phyloP scores from a whole-genome alignment of 2,329 filamentous ascomycete genomes.

The Arthroderma sp. region DNA sequence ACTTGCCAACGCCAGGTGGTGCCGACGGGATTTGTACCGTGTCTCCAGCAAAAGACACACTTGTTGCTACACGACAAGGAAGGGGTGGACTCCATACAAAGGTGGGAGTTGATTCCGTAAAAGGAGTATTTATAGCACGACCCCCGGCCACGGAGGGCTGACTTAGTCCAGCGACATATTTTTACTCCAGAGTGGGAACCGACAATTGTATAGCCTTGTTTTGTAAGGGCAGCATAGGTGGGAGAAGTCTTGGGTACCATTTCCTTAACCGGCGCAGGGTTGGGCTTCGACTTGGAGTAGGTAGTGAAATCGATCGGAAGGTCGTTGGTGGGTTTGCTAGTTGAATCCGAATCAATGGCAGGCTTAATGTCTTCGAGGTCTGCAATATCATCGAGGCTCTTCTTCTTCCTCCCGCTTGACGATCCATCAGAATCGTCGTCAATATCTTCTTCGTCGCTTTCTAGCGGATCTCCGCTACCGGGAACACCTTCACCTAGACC shows the following conservation, averaged over 20 bases:
- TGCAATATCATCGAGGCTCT: slow-evolving; percentile 40
- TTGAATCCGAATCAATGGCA: slow-evolving; percentile 11
- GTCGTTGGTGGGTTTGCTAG: slow-evolving; percentile 7
- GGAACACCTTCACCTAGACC: slow-evolving; percentile 52
- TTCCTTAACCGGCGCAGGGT: slow-evolving; percentile 48
- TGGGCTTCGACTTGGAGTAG: slow-evolving; percentile 31
- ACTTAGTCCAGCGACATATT: slow-evolving; percentile 98
- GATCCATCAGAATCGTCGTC: slow-evolving; percentile 52
- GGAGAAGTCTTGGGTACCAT: slow-evolving; percentile 91
- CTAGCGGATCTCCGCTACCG: slow-evolving; percentile 69
- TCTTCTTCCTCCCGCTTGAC: slow-evolving; percentile 24
- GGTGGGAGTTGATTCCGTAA: slow-evolving; percentile 90
- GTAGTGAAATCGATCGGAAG: slow-evolving; percentile 73
- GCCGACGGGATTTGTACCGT: slow-evolving; percentile 91
- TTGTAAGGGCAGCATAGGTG: slow-evolving; percentile 77
- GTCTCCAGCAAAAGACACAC: slow-evolving; percentile 97
- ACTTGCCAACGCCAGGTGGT: slow-evolving; percentile 96
- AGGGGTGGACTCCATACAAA: slow-evolving; percentile 96
- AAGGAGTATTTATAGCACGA: slow-evolving; percentile 98
- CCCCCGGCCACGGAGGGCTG: slow-evolving; percentile 78
- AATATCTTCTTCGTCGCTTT: slow-evolving; percentile 66
- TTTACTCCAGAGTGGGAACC: slow-evolving; percentile 94
- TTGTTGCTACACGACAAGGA: slow-evolving; percentile 96
- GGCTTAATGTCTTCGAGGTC: slow-evolving; percentile 71
- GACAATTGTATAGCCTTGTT: slow-evolving; percentile 92